Evolutionary conservation across 1,284 basidiomycete species (phyloP), one percentile per base, ranked within the genome.

Genomic region (Ganoderma sp.): DNA sequence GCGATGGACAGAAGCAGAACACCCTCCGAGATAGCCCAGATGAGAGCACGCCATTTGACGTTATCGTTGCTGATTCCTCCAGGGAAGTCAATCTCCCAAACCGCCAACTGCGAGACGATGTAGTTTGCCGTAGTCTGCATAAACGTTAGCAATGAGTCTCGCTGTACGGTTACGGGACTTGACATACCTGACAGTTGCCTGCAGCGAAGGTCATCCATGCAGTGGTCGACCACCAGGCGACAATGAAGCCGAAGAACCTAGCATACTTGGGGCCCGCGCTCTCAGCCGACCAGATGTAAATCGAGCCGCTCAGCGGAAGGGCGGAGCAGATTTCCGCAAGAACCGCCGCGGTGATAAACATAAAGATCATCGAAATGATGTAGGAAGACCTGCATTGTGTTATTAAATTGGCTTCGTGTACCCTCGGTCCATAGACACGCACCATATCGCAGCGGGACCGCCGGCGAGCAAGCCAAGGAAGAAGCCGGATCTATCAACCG

Each of bases 191-290:
- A 69, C 91, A 93, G 75, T 93, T 94, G 52, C 90, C 87, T 15
- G 94, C 94, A 62, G 88, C 85, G 74, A 95, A 95, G 0, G 93
- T 95, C 87, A 94, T 94, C 94, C 94, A 96, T 19, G 94, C 94
- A 0, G 94, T 95, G 69, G 87, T 89, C 34, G 92, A 85, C 93
- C 93, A 95, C 92, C 92, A 95, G 58, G 94, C 93, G 37, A 96
- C 94, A 65, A 94, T 78, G 80, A 96, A 95, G 2, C 93, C 94
- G 72, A 94, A 88, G 78, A 95, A 91, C 52, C 93, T 84, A 2
- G 88, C 92, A 75, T 93, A 90, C 73, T 92, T 94, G 15, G 89
- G 89, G 2, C 94, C 94, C 5, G 92, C 94, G 73, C 93, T 93
- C 76, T 94, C 94, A 37, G 93, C 94, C 0, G 93, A 91, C 94